Conservation (phyloP, 2,329 filamentous ascomycete genomes). For the Corinectria fuckeliana region DNA sequence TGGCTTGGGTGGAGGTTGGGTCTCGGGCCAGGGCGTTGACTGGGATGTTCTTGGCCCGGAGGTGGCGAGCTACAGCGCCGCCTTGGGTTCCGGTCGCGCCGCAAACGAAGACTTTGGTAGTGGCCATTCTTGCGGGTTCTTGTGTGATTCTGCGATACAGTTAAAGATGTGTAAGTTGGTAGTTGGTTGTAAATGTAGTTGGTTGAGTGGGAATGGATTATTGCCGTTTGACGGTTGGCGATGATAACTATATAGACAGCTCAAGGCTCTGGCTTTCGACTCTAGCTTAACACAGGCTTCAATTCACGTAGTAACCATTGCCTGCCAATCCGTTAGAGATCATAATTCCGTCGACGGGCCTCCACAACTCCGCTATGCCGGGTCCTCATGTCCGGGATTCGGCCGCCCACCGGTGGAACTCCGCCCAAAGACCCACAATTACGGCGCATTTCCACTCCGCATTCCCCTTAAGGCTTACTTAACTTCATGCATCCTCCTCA, state of each 20-base stretch:
- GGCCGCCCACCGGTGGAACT: slow-evolving; percentile 34
- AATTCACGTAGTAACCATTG: neutral
- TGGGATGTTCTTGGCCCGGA: slow-evolving; percentile 40
- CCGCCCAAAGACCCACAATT: slow-evolving; percentile 35
- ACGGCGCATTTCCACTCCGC: slow-evolving; percentile 17
- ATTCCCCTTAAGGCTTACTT: neutral
- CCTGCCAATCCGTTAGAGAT: neutral
- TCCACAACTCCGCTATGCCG: slow-evolving; percentile 15
- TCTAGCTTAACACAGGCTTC: neutral
- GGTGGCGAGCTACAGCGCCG: slow-evolving; percentile 43
- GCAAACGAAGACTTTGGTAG: slow-evolving; percentile 46
- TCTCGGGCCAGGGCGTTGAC: slow-evolving; percentile 46
- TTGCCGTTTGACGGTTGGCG: neutral
- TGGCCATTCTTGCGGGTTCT: slow-evolving; percentile 36
- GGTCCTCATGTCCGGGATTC: neutral
- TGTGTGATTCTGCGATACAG: neutral
- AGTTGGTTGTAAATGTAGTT: neutral
- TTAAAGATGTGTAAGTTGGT: neutral
- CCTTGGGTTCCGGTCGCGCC: slow-evolving; percentile 51
- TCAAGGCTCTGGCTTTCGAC: neutral
- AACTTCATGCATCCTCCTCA: neutral
- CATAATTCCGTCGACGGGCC: slow-evolving; percentile 8
- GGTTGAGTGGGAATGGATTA: neutral
- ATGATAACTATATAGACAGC: neutral
- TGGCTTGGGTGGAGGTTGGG: slow-evolving; percentile 38